Evolutionary conservation across 352 stramenopile genomes (phyloP).

Genomic region (Phytophthora pisi): DNA sequence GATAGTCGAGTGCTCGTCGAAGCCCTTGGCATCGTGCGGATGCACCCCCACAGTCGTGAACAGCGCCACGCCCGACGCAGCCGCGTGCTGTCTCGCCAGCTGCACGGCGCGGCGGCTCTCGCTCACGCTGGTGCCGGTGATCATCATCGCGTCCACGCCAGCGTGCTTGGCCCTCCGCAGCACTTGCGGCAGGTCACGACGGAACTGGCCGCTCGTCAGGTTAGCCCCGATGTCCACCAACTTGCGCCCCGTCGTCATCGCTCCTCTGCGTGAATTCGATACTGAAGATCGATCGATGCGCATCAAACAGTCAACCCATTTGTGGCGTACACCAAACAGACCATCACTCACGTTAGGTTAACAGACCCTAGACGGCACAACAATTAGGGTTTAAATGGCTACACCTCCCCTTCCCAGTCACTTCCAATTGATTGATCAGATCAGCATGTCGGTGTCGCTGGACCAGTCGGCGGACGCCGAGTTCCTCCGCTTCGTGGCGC

Average conservation of each 20-base stretch:
- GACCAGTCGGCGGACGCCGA: constrained; percentile 76
- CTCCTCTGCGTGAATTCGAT: not conserved
- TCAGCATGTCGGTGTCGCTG: constrained; percentile 79
- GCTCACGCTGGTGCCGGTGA: constrained; percentile 79
- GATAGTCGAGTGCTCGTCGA: constrained; percentile 45
- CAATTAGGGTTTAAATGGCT: not conserved
- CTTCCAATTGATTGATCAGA: constrained; percentile 15
- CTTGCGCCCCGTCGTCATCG: constrained; percentile 4
- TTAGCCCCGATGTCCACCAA: constrained; percentile 79
- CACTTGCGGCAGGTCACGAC: constrained; percentile 88
- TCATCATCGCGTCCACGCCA: constrained; percentile 81
- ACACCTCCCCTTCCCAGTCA: not conserved
- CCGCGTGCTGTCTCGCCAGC: constrained; percentile 35
- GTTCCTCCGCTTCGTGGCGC: constrained; percentile 83
- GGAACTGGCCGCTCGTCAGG: constrained; percentile 69
- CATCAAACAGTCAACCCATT: constrained; percentile 19
- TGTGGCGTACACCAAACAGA: not conserved
- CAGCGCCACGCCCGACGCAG: constrained; percentile 44
- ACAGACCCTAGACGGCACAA: not conserved
- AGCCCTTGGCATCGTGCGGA: constrained; percentile 92
- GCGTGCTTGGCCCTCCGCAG: constrained; percentile 78
- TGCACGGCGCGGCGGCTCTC: constrained; percentile 48
- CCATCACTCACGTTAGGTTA: constrained; percentile 16
- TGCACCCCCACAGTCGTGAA: constrained; percentile 94
- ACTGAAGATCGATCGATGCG: constrained; percentile 2